Evolutionary conservation across 306 rosid species (phyloP), one percentile per base, ranked within the genome.

Genomic region (Cicer judaicum): DNA sequence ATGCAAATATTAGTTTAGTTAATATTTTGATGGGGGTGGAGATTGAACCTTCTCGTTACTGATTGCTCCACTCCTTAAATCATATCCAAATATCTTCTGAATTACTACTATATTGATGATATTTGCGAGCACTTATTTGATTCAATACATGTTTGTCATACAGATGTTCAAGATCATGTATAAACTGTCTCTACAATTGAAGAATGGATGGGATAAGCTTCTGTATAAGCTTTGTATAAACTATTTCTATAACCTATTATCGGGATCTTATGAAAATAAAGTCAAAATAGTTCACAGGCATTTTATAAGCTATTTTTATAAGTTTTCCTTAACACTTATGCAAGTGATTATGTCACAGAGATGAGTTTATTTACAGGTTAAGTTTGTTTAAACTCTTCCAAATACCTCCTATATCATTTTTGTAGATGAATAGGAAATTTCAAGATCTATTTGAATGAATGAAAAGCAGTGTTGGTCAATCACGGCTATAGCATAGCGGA

Each of bases 361-460:
- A 15, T 63, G 21, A 14, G 29, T 10, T 39, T 41, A 15, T n/a
- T n/a, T 55, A 19, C 11, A 1, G 9, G 7, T 39, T 14, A 63
- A 8, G 7, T 15, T 40, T 16, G 21, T 40, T 8, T 64, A 16
- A 64, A 18, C 69, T 64, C n/a, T 62, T 62, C 10, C 3, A 38
- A 62, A 62, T 5, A 7, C 12, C 24, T 38, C 47, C n/a, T 38
- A 3, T 9, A 64, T 72, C 36, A 29, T 74, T 59, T 62, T 66
- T 65, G 59, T 64, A 50, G 29, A 44, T 55, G 46, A 29, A 19
- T 55, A 55, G 24, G 14, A 68, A 13, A 8, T 47, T 38, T 57
- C 66, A 52, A 52, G 40, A 54, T 78, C 19, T 78, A 60, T 60
- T 60, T 12, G 10, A 60, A 13, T 60, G 44, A 13, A 60, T 34